A percentile compares a stretch with the other conserved stretches of the same genome.
phyloP scores from a whole-genome alignment of 257 asterid genomes.

The Penstemon newberryi region DNA sequence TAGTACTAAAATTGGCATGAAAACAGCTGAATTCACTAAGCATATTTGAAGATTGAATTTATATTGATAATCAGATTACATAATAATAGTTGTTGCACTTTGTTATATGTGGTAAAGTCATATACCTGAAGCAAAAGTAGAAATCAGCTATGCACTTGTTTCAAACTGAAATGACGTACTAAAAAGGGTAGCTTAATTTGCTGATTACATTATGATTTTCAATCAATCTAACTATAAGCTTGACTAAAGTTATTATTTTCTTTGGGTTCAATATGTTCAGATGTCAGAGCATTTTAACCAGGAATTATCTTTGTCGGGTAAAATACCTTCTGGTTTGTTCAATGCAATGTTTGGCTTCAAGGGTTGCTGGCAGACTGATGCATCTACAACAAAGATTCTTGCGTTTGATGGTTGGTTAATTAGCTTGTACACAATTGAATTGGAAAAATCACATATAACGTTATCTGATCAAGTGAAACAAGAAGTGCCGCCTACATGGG shows the following conservation, averaged over 20 bases:
- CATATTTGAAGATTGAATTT: too few relatives aligned
- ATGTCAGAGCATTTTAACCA: slow-evolving; percentile 87
- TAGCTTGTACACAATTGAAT: slow-evolving; percentile 75
- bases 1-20: background rate
- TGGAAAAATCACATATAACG: slow-evolving; percentile 64
- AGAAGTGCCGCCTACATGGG: slow-evolving; percentile 85
- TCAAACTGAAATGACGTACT: background rate
- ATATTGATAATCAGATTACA: too few relatives aligned
- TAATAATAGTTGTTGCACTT: background rate
- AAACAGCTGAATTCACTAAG: background rate
- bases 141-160: background rate
- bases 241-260: slow-evolving; percentile 1
- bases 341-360: slow-evolving; percentile 82
- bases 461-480: slow-evolving; percentile 66
- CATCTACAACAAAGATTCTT: slow-evolving; percentile 70
- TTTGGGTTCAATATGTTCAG: slow-evolving; percentile 43
- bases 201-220: background rate
- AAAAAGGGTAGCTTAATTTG: background rate
- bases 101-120: background rate
- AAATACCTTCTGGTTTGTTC: slow-evolving; percentile 86
- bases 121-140: background rate
- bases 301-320: slow-evolving; percentile 74
- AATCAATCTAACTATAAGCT: background rate
- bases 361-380: slow-evolving; percentile 94
- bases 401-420: slow-evolving; percentile 94